A percentile compares a stretch with the other conserved stretches of the same genome.
Conservation (phyloP, 2,329 filamentous ascomycete genomes). For the Beauveria asiatica region DNA sequence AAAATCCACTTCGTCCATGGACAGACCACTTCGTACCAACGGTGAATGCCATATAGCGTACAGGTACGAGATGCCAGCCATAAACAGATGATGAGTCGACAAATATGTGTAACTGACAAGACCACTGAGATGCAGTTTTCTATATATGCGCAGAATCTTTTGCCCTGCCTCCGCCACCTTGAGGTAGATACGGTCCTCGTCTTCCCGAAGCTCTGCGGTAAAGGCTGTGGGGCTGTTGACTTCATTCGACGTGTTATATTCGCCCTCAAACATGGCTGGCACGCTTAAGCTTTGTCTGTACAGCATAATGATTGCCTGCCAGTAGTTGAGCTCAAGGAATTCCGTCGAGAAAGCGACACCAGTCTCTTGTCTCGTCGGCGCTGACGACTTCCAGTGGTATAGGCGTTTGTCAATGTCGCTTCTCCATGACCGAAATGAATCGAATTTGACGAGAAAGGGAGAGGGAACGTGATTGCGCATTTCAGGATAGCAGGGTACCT, state of each 20-base stretch:
- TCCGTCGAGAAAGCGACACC: slow-evolving; percentile 85
- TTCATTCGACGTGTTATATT: slow-evolving; percentile 59
- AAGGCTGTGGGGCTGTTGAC: slow-evolving; percentile 55
- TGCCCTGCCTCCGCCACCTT: slow-evolving; percentile 94
- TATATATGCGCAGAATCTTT: slow-evolving; percentile 82
- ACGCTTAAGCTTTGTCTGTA: slow-evolving; percentile 87
- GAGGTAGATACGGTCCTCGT: slow-evolving; percentile 85
- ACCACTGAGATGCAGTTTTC: slow-evolving; percentile 77
- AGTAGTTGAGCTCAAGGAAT: slow-evolving; percentile 92
- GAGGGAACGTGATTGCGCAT: slow-evolving; percentile 75
- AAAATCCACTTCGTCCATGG: slow-evolving; percentile 95
- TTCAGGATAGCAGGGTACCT: slow-evolving; percentile 58
- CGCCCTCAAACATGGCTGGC: slow-evolving; percentile 73
- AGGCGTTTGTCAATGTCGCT: slow-evolving; percentile 77
- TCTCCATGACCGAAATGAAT: slow-evolving; percentile 82
- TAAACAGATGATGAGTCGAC: slow-evolving; percentile 92
- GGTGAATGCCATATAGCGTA: slow-evolving; percentile 97
- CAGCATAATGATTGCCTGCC: slow-evolving; percentile 93
- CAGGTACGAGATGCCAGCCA: slow-evolving; percentile 92
- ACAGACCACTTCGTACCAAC: slow-evolving; percentile 74
- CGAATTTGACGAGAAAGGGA: slow-evolving; percentile 75
- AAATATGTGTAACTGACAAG: slow-evolving; percentile 95
- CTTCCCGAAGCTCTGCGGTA: slow-evolving; percentile 59
- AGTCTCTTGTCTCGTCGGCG: slow-evolving; percentile 68
- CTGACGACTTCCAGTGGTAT: slow-evolving; percentile 76